These are phyloP conservation scores for Leishmania arabica DNA, from an alignment of 208 protist species.

Conservation along the genomic window DNA sequence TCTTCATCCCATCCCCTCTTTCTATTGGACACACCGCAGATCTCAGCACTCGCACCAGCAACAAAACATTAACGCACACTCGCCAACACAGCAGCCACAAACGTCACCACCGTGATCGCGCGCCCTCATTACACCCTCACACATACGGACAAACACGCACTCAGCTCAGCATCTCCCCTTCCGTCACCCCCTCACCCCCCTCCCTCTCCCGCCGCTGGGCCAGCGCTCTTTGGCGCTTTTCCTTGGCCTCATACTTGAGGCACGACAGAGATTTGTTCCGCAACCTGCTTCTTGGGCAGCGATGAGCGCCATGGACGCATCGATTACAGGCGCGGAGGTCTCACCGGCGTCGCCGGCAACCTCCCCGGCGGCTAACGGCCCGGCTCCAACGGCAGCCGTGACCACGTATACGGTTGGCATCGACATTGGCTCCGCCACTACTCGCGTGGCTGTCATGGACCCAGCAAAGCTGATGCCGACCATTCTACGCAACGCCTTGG, in stretches of 20 bases:
- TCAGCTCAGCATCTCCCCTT: not conserved
- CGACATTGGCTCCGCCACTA: slow-evolving; percentile 62
- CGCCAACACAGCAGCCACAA: not conserved
- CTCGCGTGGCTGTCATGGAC: slow-evolving; percentile 58
- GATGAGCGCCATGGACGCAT: slow-evolving; percentile 13
- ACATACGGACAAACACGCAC: not conserved
- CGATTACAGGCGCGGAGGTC: slow-evolving; percentile 1
- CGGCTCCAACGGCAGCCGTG: slow-evolving; percentile 4
- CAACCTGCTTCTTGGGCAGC: not conserved
- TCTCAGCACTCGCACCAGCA: not conserved
- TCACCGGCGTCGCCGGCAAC: not conserved
- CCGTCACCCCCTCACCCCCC: too few species aligned
- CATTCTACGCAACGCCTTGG: slow-evolving; percentile 69
- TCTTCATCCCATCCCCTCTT: not conserved
- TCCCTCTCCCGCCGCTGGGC: not conserved
- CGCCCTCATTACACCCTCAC: not conserved
- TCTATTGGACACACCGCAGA: not conserved
- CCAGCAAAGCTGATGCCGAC: slow-evolving; percentile 58
- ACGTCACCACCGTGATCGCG: not conserved
- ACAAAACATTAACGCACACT: not conserved
- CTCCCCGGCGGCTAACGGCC: slow-evolving; percentile 3
- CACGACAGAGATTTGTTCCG: not conserved
- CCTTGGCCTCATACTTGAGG: not conserved
- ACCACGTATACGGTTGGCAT: slow-evolving; percentile 46
- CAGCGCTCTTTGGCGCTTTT: not conserved